Base-by-base conservation (phyloP, 179 eudicot species). In the Pouteria campechiana region DNA sequence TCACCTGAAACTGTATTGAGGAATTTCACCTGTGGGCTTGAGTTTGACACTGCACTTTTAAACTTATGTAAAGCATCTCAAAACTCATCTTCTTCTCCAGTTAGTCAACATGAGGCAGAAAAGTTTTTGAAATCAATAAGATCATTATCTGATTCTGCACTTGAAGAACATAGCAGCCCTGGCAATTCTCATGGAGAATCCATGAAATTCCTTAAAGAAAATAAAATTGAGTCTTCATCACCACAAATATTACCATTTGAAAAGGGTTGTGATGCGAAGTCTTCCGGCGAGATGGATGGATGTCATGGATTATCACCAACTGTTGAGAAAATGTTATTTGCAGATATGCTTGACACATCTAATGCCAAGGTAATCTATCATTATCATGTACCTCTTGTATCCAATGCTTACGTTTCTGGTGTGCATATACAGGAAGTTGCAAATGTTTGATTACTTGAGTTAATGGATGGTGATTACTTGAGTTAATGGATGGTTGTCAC, bases 1-100 rank as follows among this genome's bases (percentile, higher is more conserved):
- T 55, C 20, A 36, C 83, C 93, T 33, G 50, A 64, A 60, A 67
- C 77, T 71, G 85, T 75, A 44, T 57, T 92, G 41, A 75, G 54
- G 69, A 55, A 57, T 57, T 61, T 92, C 21, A 68, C 75, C 10
- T 32, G 63, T 61, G 67, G 72, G 48, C 49, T 67, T 52, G 94
- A 78, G 16, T 58, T 76, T 54, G 55, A 46, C 58, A 57, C 64
- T 46, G 68, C 66, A 21, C 62, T 79, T 49, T 20, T 42, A 45
- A 77, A 79, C 41, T 47, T 76, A 28, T 72, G 45, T 32, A 15
- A 44, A 55, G 61, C 55, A 52, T 52, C 54, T 21, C 69, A 60
- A 44, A 48, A 41, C 27, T 28, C 32, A 42, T 52, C 53, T 55
- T 50, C 44, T 48, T 35, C 58, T 55, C 50, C 39, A 21, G 27